Evolutionary conservation across 202 grass and related monocot species (phyloP).

Genomic region (Panicum hallii): DNA sequence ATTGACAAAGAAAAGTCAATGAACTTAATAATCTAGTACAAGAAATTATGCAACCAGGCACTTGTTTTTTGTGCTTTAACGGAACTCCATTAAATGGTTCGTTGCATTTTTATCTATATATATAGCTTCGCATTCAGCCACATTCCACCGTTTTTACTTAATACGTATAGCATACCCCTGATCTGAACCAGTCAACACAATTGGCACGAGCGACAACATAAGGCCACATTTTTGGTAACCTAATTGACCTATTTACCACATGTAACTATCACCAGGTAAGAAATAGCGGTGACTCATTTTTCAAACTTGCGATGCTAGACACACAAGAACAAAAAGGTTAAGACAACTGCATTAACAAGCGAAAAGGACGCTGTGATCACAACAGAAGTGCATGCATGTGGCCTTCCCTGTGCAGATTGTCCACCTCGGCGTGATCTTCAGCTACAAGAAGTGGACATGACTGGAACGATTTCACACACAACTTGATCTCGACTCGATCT

Average conservation of each 20-base stretch:
- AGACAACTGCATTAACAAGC: slow-evolving; percentile 37
- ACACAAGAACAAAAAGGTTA: slow-evolving; percentile 38
- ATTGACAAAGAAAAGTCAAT: too few species aligned
- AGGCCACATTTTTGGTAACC: not conserved
- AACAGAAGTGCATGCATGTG: not conserved
- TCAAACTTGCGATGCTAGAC: slow-evolving; percentile 15
- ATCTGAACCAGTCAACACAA: not conserved
- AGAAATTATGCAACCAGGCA: too few species aligned
- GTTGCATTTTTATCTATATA: too few species aligned
- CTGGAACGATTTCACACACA: slow-evolving; percentile 20
- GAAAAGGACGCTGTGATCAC: slow-evolving; percentile 32
- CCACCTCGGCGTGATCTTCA: slow-evolving; percentile 9
- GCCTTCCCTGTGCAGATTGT: slow-evolving; percentile 2
- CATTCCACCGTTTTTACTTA: too few species aligned
- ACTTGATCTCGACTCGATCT: not conserved
- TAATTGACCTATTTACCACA: not conserved
- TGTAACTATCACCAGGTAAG: not conserved
- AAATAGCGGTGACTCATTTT: slow-evolving; percentile 1
- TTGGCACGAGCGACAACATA: not conserved
- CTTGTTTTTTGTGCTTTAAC: too few species aligned
- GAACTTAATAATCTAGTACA: too few species aligned
- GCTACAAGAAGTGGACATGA: not conserved
- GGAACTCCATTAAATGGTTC: too few species aligned
- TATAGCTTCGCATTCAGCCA: too few species aligned
- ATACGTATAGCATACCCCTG: too few species aligned